These are phyloP conservation scores for Saturnispora gosingensis DNA, from an alignment of 805 yeast genomes.

Conservation along the genomic window DNA sequence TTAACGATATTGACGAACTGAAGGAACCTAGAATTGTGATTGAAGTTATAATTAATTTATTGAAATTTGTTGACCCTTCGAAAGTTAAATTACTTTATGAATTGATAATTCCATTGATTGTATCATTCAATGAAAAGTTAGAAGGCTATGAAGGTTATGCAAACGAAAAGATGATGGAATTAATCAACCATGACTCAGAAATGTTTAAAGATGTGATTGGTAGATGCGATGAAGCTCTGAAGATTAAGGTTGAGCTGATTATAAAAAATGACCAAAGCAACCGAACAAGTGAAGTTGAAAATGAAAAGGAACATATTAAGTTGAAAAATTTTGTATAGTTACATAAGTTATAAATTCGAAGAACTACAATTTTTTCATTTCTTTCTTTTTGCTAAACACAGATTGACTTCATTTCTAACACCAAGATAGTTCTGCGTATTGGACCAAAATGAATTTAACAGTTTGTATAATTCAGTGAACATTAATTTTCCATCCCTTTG, in stretches of 20 bases:
- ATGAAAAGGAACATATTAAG: constrained; percentile 34
- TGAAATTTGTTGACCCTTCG: constrained; percentile 24
- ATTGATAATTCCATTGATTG: constrained; percentile 23
- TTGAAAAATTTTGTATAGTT: constrained; percentile 38
- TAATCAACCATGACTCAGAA: constrained; percentile 36
- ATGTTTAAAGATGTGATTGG: constrained; percentile 41
- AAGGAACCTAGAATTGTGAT: constrained; percentile 33
- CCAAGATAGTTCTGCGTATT: constrained; percentile 7
- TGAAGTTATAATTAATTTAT: constrained; percentile 41
- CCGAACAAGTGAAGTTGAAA: constrained; percentile 13
- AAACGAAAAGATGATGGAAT: constrained; percentile 37
- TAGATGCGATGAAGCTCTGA: constrained; percentile 32
- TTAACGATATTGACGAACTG: constrained; percentile 9
- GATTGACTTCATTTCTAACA: constrained; percentile 4
- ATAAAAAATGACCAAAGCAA: constrained; percentile 27
- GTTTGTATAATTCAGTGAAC: constrained; percentile 7
- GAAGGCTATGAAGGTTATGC: constrained; percentile 29
- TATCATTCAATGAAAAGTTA: constrained; percentile 25
- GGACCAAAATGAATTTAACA: not conserved
- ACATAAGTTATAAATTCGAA: not conserved
- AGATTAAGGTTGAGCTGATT: constrained; percentile 33
- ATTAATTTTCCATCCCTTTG: constrained; percentile 10
- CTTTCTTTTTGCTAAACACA: constrained; percentile 12
- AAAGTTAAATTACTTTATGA: constrained; percentile 21
- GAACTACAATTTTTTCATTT: not conserved